Percentiles rank a stretch among this genome's conserved stretches.
These are phyloP conservation scores for Nemania sp. DNA, from an alignment of 2,329 filamentous ascomycete genomes.

Conservation along the genomic window DNA sequence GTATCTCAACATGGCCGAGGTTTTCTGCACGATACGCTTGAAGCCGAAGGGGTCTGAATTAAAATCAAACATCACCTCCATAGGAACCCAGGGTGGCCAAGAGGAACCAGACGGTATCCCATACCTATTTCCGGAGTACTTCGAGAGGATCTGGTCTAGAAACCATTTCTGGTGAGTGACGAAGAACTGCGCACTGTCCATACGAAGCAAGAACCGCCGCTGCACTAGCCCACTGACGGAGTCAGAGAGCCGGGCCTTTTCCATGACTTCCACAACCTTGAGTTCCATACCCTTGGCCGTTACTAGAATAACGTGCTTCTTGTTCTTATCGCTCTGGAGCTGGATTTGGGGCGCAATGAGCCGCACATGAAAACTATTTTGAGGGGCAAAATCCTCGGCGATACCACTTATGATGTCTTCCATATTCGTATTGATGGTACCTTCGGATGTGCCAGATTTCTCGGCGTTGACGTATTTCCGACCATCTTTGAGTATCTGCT, in stretches of 20 bases:
- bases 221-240: slow-evolving; percentile 96
- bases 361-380: slow-evolving; percentile 94
- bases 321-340: slow-evolving; percentile 97
- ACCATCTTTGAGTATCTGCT: slow-evolving; percentile 85
- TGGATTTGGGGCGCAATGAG: slow-evolving; percentile 98
- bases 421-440: slow-evolving; percentile 58
- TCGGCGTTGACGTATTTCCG: slow-evolving; percentile 83
- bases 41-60: slow-evolving; percentile 95
- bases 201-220: slow-evolving; percentile 90
- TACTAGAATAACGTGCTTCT: slow-evolving; percentile 94
- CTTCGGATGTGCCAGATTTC: slow-evolving; percentile 60
- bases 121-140: slow-evolving; percentile 95
- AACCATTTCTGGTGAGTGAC: slow-evolving; percentile 95
- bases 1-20: slow-evolving; percentile 91
- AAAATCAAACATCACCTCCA: slow-evolving; percentile 99
- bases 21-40: slow-evolving; percentile 95
- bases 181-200: slow-evolving; percentile 99
- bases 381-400: slow-evolving; percentile 85
- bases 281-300: slow-evolving; percentile 98
- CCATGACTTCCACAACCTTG: slow-evolving; percentile 97
- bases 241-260: slow-evolving; percentile 91
- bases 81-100: slow-evolving; percentile 98
- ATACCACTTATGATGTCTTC: slow-evolving; percentile 80
- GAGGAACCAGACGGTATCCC: slow-evolving; percentile 85
- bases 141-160: slow-evolving; percentile 82